Conservation (phyloP, 495 filamentous ascomycete genomes). For the Pseudomonodictys pantanalensis region DNA sequence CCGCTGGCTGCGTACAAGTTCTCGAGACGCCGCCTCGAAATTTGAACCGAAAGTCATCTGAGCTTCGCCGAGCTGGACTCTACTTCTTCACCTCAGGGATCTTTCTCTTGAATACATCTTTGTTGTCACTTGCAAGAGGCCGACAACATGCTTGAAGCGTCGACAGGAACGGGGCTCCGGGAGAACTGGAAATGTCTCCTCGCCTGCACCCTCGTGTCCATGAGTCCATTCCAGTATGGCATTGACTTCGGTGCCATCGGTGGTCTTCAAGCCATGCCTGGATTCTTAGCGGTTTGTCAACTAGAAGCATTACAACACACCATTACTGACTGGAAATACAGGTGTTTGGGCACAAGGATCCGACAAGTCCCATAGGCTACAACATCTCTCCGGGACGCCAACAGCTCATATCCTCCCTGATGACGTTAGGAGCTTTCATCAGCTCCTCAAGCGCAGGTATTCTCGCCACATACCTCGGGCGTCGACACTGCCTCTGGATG, state of each 20-base stretch:
- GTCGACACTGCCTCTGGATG: conserved; percentile 43
- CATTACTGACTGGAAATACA: conserved; percentile 7
- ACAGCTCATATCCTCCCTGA: conserved; percentile 57
- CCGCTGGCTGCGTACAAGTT: too few species aligned
- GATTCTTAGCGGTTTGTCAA: conserved; percentile 51
- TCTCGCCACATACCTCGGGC: conserved; percentile 50
- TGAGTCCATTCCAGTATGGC: conserved; percentile 61
- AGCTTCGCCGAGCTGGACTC: too few species aligned
- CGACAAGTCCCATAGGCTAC: conserved; percentile 49
- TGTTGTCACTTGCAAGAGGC: neutral
- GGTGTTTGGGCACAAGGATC: conserved; percentile 37
- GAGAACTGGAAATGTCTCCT: conserved; percentile 43
- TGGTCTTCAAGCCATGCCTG: conserved; percentile 60
- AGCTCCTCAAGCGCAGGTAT: conserved; percentile 54
- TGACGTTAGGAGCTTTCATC: conserved; percentile 61
- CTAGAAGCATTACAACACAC: neutral
- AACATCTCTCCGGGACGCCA: conserved; percentile 54
- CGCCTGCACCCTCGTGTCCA: conserved; percentile 49
- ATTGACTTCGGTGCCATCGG: conserved; percentile 61
- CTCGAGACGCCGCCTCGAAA: too few species aligned
- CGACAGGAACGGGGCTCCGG: conserved; percentile 11
- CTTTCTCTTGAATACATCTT: neutral
- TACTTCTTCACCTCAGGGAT: neutral
- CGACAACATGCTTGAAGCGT: conserved; percentile 19
- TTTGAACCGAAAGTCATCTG: too few species aligned